A percentile compares a stretch with the other conserved stretches of the same genome.
phyloP scores from a whole-genome alignment of 2,329 filamentous ascomycete genomes.

The Botrytis fabae region DNA sequence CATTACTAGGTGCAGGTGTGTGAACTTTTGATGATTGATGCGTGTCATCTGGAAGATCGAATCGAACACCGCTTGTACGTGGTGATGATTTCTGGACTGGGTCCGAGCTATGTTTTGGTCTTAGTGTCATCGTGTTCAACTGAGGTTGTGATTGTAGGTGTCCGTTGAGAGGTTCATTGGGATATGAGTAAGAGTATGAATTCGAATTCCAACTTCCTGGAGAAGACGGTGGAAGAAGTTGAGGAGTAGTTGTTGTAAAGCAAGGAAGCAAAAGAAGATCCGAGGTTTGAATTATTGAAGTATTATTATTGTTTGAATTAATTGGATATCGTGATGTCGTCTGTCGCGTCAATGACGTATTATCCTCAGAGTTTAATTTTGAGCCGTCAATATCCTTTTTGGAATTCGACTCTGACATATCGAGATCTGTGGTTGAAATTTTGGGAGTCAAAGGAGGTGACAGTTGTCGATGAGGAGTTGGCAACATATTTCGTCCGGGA shows the following conservation, averaged over 20 bases:
- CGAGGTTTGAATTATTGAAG: slow-evolving; percentile 22
- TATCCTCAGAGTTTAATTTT: background rate
- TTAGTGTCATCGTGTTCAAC: slow-evolving; percentile 24
- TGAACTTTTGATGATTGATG: slow-evolving; percentile 18
- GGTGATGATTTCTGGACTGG: slow-evolving; percentile 22
- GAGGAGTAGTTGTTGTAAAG: background rate
- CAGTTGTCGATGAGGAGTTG: background rate
- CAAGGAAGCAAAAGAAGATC: slow-evolving; percentile 8
- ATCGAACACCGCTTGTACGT: slow-evolving; percentile 29
- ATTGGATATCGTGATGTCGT: slow-evolving; percentile 11
- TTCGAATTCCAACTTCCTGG: slow-evolving; percentile 7
- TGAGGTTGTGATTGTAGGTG: slow-evolving; percentile 19
- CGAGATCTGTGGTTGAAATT: background rate
- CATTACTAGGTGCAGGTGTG: background rate
- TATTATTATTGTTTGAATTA: background rate
- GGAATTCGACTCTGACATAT: background rate
- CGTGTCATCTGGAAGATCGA: slow-evolving; percentile 15
- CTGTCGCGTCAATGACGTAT: slow-evolving; percentile 8
- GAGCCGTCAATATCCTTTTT: background rate
- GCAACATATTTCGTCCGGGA: background rate
- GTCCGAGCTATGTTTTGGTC: slow-evolving; percentile 27
- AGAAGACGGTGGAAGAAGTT: background rate
- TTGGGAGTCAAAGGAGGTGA: slow-evolving; percentile 6
- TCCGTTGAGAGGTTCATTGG: slow-evolving; percentile 22
- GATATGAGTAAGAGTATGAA: background rate